Evolutionary conservation across 202 grass and related monocot genomes (phyloP), one percentile per base, ranked within the genome.

Genomic region (Dendrocalamus latiflorus): DNA sequence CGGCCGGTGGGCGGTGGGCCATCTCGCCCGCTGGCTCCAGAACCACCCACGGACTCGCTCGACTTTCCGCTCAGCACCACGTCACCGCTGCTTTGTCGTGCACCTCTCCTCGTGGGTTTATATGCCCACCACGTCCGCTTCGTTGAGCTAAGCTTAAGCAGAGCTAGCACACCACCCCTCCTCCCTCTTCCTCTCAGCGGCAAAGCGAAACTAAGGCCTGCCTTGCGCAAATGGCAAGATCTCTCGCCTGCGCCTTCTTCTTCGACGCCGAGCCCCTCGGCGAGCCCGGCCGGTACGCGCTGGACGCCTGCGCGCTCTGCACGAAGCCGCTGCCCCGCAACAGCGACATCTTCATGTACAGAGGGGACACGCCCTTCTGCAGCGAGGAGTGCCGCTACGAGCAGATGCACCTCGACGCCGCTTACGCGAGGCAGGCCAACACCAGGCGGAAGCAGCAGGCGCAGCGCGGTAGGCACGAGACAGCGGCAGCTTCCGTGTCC

Each of bases 381-480:
- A 97, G 91, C 81, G 94, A 94, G 76, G 94, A 94, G 47, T 97
- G 94, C 79, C 89, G 94, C 14, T 70, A 90, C 73, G 90, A 92
- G 86, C 94, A 94, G 88, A 97, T 97, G 66, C 72, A 91, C 72
- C 75, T 70, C 22, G 94, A 97, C 83, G 64, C 83, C 37, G 77
- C 62, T 9, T 68, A 28, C 70, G 79, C 56, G 4, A 38, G 85
- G 42, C 68, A 64, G 84, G 8, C 50, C 25, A 58, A 41, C 47
- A 0, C 61, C 21, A 6, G 78, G 1, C 51, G 65, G 38, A 64
- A 76, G 70, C 33, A 64, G 68, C 66, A 87, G 64, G 12, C 80
- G 67, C 50, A 64, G 60, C 49, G 54, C 49, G 4, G 59, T 47
- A 36, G 74, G 70, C 84, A 8, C 76, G 68, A 66, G 3, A 44